Evolutionary conservation across 2,329 filamentous ascomycete genomes (phyloP).

Genomic region (Aquanectria penicillioides): DNA sequence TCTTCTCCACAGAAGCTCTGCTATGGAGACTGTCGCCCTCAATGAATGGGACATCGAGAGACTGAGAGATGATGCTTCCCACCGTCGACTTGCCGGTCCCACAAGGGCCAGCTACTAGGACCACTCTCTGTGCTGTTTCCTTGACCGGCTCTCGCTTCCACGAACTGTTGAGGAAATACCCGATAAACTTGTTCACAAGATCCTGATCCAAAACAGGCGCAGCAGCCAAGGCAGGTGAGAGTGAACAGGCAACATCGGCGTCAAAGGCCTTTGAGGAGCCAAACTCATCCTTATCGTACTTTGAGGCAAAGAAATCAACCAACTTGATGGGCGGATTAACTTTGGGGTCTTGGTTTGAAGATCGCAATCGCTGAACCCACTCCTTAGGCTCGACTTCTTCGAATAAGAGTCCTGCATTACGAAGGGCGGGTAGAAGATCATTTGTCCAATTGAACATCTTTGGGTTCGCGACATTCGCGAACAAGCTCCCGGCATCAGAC

Average conservation of each 20-base stretch:
- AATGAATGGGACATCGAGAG: conserved; percentile 47
- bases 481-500: conserved; percentile 45
- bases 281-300: conserved; percentile 54
- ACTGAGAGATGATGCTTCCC: conserved; percentile 42
- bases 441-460: conserved; percentile 59
- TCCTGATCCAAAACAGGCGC: conserved; percentile 45
- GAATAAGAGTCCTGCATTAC: conserved; percentile 53
- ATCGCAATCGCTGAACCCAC: conserved; percentile 54
- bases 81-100: conserved; percentile 54
- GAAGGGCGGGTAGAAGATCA: conserved; percentile 60
- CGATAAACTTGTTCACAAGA: conserved; percentile 51
- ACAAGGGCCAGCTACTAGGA: conserved; percentile 52
- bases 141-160: conserved; percentile 50
- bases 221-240: conserved; percentile 56
- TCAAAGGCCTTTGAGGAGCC: conserved; percentile 53
- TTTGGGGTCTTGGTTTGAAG: conserved; percentile 54
- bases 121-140: conserved; percentile 34
- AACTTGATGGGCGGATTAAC: conserved; percentile 62
- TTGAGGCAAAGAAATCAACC: conserved; percentile 58
- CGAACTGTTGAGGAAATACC: conserved; percentile 46
- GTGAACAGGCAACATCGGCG: conserved; percentile 50
- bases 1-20: conserved; percentile 44
- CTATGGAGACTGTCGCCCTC: conserved; percentile 53
- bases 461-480: conserved; percentile 60
- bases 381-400: conserved; percentile 53